phyloP scores from a whole-genome alignment of 495 filamentous ascomycete species.

The Penicillium manginii region DNA sequence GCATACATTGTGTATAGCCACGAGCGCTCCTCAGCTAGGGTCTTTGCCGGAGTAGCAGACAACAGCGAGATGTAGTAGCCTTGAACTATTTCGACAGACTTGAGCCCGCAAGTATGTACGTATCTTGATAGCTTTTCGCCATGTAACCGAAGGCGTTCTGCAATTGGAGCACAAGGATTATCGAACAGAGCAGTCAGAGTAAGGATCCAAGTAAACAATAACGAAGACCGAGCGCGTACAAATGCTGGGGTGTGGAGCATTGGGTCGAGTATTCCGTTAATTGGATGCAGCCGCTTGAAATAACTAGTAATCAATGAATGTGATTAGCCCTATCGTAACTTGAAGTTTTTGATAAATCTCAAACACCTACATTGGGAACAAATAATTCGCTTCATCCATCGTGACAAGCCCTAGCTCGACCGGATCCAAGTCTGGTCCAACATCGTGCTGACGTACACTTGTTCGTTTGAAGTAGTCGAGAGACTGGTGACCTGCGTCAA shows the following conservation, averaged over 20 bases:
- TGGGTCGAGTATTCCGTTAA: slow-evolving; percentile 67
- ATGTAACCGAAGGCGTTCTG: slow-evolving; percentile 60
- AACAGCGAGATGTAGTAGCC: slow-evolving; percentile 35
- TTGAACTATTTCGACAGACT: slow-evolving; percentile 66
- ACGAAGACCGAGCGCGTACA: slow-evolving; percentile 61
- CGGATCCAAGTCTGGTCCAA: slow-evolving; percentile 62
- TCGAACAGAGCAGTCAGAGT: slow-evolving; percentile 65
- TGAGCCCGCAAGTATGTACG: slow-evolving; percentile 58
- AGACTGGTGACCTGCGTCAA: slow-evolving; percentile 3
- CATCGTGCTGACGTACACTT: slow-evolving; percentile 35
- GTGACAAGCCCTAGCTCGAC: slow-evolving; percentile 65
- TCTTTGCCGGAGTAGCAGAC: slow-evolving; percentile 30
- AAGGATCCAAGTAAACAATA: slow-evolving; percentile 66
- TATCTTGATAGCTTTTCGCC: slow-evolving; percentile 61
- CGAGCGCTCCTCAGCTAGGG: slow-evolving; percentile 27
- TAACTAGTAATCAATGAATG: slow-evolving; percentile 49
- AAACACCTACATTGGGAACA: slow-evolving; percentile 59
- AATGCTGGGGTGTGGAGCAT: slow-evolving; percentile 61
- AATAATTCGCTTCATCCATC: slow-evolving; percentile 52
- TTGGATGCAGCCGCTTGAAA: slow-evolving; percentile 63
- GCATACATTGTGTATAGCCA: slow-evolving; percentile 37
- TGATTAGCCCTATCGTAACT: not conserved
- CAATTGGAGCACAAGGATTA: slow-evolving; percentile 54
- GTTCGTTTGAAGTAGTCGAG: slow-evolving; percentile 26
- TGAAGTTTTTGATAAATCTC: not conserved